phyloP scores from a whole-genome alignment of 345 rosid genomes.

The Dovyalis caffra region DNA sequence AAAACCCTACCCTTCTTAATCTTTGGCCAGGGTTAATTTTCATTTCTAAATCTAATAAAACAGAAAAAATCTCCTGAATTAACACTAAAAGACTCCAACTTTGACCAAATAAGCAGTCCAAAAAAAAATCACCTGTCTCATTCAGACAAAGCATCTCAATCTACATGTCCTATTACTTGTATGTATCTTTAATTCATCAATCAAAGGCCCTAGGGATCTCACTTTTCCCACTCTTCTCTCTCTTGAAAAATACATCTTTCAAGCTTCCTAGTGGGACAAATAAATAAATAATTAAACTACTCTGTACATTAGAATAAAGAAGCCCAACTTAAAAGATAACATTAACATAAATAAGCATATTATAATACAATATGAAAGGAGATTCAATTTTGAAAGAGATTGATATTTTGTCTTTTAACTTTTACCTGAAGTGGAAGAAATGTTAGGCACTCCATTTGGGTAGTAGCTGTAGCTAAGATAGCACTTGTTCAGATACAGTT shows the following conservation, averaged over 20 bases:
- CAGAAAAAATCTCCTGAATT: neutral
- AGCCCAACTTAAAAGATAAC: neutral
- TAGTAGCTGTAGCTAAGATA: conserved; percentile 76
- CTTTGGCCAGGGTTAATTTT: neutral
- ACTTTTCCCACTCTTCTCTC: too few relatives aligned
- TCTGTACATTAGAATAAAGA: too few relatives aligned
- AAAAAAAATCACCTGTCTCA: conserved; percentile 4
- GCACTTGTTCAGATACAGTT: conserved; percentile 70
- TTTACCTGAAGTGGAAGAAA: conserved; percentile 32
- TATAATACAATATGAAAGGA: neutral
- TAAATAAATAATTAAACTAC: neutral
- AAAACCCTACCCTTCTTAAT: too few relatives aligned
- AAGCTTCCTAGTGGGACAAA: too few relatives aligned
- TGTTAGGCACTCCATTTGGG: conserved; percentile 67
- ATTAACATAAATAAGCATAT: neutral
- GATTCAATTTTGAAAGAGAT: neutral
- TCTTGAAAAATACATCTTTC: too few relatives aligned
- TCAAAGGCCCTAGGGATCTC: too few relatives aligned
- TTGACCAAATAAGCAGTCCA: neutral
- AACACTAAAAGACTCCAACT: neutral
- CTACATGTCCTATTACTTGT: too few relatives aligned
- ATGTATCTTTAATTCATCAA: too few relatives aligned
- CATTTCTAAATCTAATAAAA: neutral
- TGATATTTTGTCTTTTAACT: neutral
- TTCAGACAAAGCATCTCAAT: neutral